Conservation (phyloP, 2,329 filamentous ascomycete species). For the Hawksworthiomyces lignivorus region DNA sequence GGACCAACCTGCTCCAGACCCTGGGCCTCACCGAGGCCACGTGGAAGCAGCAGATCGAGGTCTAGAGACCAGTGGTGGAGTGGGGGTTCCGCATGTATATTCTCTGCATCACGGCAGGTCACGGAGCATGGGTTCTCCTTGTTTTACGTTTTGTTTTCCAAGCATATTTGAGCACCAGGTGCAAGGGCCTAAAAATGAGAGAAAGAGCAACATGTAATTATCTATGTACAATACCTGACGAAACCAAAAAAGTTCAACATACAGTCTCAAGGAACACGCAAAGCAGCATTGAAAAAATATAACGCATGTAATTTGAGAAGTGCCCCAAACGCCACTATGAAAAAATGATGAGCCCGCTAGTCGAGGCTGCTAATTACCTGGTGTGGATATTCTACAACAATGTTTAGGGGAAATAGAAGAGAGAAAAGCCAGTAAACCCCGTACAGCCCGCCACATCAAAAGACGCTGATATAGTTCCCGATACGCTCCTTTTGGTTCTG, state of each 20-base stretch:
- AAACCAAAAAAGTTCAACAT: slow-evolving; percentile 6
- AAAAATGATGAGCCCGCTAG: slow-evolving; percentile 4
- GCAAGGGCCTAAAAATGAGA: too few relatives aligned
- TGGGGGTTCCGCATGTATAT: too few relatives aligned
- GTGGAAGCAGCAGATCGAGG: slow-evolving; percentile 81
- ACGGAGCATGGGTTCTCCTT: too few relatives aligned
- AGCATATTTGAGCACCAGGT: too few relatives aligned
- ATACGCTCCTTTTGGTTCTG: slow-evolving; percentile 99
- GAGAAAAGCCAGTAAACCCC: not conserved
- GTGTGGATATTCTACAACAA: slow-evolving; percentile 3
- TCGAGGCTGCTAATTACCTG: slow-evolving; percentile 3
- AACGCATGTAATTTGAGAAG: not conserved
- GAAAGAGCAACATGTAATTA: slow-evolving; percentile 28
- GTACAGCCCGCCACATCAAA: slow-evolving; percentile 41
- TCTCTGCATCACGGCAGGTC: too few relatives aligned
- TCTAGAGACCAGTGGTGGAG: too few relatives aligned
- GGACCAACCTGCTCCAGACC: slow-evolving; percentile 76
- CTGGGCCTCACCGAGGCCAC: slow-evolving; percentile 81
- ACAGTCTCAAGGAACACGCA: too few relatives aligned
- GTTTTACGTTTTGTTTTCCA: too few relatives aligned
- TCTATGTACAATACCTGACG: slow-evolving; percentile 43
- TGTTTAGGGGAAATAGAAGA: slow-evolving; percentile 9
- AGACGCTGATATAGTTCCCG: slow-evolving; percentile 97
- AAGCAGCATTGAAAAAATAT: not conserved
- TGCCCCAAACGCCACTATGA: not conserved